Conservation (phyloP, 83 land plant species). For the Diphasiastrum complanatum region DNA sequence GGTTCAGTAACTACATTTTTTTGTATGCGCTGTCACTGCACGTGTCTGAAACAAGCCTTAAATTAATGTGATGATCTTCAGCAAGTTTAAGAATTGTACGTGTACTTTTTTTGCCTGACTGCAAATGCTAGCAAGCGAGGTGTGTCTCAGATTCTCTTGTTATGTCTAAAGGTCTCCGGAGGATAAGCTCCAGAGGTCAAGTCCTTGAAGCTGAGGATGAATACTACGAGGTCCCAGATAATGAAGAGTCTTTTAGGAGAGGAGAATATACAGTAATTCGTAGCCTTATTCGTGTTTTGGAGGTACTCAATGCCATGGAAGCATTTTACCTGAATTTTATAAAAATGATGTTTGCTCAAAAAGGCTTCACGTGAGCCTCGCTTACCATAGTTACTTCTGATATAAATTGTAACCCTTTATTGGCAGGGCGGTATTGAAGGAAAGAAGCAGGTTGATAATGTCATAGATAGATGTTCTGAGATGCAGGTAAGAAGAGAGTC, state of each 20-base stretch:
- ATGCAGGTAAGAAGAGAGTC: slow-evolving; percentile 66
- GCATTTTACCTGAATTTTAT: too few species aligned
- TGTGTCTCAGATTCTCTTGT: slow-evolving; percentile 2
- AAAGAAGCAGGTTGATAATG: slow-evolving; percentile 89
- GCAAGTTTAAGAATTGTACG: too few species aligned
- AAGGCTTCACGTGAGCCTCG: not conserved
- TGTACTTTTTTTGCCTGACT: too few species aligned
- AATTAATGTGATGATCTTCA: too few species aligned
- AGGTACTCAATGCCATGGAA: too few species aligned
- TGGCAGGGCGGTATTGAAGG: slow-evolving; percentile 93
- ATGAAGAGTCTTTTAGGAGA: slow-evolving; percentile 87
- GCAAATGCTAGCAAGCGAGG: too few species aligned
- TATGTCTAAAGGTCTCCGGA: slow-evolving; percentile 65
- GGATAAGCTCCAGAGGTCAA: slow-evolving; percentile 67
- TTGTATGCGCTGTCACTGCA: too few species aligned
- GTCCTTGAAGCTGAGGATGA: slow-evolving; percentile 48
- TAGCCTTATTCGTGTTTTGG: slow-evolving; percentile 84
- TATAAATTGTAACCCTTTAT: not conserved
- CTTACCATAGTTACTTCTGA: not conserved
- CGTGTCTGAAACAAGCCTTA: too few species aligned
- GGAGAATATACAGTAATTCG: slow-evolving; percentile 96
- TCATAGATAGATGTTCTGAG: slow-evolving; percentile 88
- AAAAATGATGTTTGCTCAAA: not conserved
- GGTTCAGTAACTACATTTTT: too few species aligned
- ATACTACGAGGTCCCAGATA: slow-evolving; percentile 55